Evolutionary conservation across 2,329 filamentous ascomycete species (phyloP), one percentile per base, ranked within the genome.

Genomic region (Neoarthrinium moseri): DNA sequence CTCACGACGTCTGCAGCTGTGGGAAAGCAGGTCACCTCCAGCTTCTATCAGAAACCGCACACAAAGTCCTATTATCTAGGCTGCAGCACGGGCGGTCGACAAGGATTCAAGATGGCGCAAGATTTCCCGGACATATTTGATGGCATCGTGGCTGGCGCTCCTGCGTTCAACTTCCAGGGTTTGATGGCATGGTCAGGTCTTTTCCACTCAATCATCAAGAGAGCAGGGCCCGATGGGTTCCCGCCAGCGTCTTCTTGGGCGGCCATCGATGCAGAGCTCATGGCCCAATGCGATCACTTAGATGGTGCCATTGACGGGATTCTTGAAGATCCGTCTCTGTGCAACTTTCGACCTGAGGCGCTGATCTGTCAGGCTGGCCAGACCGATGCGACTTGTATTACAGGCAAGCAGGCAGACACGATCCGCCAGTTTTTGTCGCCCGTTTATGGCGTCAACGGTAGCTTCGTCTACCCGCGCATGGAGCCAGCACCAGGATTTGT

Each of bases 81-180:
- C 6, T 83, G 80, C 56, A 82, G 77, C 0, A 75, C 75, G 0
- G 81, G 81, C 7, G 80, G 81, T 1, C 67, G 79, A 0, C 76
- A 83, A 63, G 80, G 77, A 4, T 62, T 80, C 26, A 76, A 76
- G 45, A 70, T 73, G 8, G 70, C 74, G 0, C 71, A 83, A 50
- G 53, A 63, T 11, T 81, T 71, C 49, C 77, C 80, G 0, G 65
- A 74, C 1, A 76, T 81, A 48, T 83, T 80, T 41, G 76, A 83
- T 41, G 78, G 78, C 21, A 70, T 80, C 17, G 59, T 80, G 1
- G 77, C 75, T 3, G 73, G 73, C 3, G 57, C 56, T 12, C 63
- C 66, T 10, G 74, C 74, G 7, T 47, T 67, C 5, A 57, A 60
- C 47, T 67, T 66, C 33, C 59, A 57, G 34, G 51, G 58, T 22